Conservation (phyloP, 2,329 filamentous ascomycete genomes). For the Penicillium sp. region DNA sequence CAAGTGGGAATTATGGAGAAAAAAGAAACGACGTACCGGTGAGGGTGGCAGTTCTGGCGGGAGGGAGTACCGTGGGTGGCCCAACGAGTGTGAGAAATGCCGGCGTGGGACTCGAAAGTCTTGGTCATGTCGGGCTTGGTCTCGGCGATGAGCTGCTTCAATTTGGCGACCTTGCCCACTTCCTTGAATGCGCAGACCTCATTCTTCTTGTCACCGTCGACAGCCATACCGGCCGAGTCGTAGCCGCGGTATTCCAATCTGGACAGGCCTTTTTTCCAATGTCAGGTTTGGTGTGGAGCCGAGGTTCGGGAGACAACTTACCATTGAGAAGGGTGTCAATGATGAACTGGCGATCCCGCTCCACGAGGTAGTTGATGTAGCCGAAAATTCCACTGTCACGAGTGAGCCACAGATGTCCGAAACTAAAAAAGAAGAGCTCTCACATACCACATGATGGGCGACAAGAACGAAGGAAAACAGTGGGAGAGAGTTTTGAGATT, state of each 20-base stretch:
- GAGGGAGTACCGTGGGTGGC: constrained; percentile 95
- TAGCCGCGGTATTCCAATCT: constrained; percentile 98
- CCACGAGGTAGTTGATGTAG: constrained; percentile 98
- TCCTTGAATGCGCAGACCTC: constrained; percentile 98
- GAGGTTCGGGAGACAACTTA: constrained; percentile 35
- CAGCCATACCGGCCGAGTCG: constrained; percentile 90
- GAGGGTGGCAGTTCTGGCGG: constrained; percentile 93
- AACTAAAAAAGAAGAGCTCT: neutral
- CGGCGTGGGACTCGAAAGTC: constrained; percentile 95
- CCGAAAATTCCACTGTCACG: constrained; percentile 56
- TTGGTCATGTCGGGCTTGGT: constrained; percentile 80
- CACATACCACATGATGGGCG: constrained; percentile 36
- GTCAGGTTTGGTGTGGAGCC: neutral
- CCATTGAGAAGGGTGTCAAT: constrained; percentile 94
- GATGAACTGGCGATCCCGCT: constrained; percentile 97
- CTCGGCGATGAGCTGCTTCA: constrained; percentile 86
- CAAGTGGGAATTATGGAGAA: neutral
- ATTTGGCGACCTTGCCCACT: constrained; percentile 96
- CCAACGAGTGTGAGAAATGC: constrained; percentile 98
- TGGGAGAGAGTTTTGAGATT: neutral
- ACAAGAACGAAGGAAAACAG: neutral
- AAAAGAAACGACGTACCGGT: constrained; percentile 62
- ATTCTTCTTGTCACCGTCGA: constrained; percentile 98
- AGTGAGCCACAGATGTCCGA: constrained; percentile 13
- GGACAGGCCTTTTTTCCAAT: constrained; percentile 65